Percentiles rank a stretch among this genome's conserved stretches.
These are phyloP conservation scores for Mortierella sp. DNA, from an alignment of 371 early-diverging fungal species.

Conservation along the genomic window DNA sequence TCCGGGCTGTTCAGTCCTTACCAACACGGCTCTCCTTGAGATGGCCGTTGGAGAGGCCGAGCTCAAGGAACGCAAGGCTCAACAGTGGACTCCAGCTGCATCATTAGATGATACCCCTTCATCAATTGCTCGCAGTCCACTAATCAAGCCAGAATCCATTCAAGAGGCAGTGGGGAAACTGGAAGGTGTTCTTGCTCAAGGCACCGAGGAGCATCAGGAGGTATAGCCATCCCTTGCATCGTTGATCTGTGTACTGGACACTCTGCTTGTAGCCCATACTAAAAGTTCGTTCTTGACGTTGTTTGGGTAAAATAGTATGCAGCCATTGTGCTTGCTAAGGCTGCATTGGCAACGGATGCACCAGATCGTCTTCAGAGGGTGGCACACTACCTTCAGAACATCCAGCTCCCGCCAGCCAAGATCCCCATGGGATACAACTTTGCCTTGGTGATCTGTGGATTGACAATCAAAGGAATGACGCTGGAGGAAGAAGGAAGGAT, in stretches of 20 bases:
- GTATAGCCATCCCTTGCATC: conserved; percentile 6
- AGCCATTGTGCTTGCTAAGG: conserved; percentile 40
- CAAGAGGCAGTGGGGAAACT: conserved; percentile 40
- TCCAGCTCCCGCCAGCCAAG: conserved; percentile 49
- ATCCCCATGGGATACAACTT: conserved; percentile 63
- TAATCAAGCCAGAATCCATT: conserved; percentile 33
- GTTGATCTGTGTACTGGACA: neutral
- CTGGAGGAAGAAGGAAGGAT: conserved; percentile 63
- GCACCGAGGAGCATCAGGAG: conserved; percentile 52
- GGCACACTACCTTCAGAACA: conserved; percentile 45
- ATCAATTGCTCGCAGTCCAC: conserved; percentile 31
- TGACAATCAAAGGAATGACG: conserved; percentile 66
- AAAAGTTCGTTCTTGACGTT: too few relatives aligned
- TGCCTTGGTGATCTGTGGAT: conserved; percentile 61
- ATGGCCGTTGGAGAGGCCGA: conserved; percentile 45
- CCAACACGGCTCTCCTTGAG: conserved; percentile 47
- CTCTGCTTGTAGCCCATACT: too few relatives aligned
- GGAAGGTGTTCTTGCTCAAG: conserved; percentile 27
- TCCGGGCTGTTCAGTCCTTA: conserved; percentile 22
- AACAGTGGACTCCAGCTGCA: conserved; percentile 25
- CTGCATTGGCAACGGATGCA: conserved; percentile 41
- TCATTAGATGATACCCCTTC: conserved; percentile 51
- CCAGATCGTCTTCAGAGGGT: conserved; percentile 47
- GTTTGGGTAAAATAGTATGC: conserved; percentile 28
- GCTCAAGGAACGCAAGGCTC: conserved; percentile 15